phyloP scores from a whole-genome alignment of 2,329 filamentous ascomycete species.

The Thielaviopsis ethacetica region DNA sequence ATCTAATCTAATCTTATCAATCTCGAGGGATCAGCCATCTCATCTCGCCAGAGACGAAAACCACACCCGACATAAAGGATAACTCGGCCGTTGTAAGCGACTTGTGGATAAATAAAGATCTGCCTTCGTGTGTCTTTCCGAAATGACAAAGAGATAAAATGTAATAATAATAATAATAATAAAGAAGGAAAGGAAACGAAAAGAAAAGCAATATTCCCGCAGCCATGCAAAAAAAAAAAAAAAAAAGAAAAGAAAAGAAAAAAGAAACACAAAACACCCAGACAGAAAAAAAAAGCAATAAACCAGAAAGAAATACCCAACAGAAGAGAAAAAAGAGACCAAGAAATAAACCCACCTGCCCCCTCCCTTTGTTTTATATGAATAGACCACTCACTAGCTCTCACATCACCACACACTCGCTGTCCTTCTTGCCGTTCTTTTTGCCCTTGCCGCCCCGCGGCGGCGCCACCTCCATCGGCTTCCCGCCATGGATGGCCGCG shows the following conservation, averaged over 20 bases:
- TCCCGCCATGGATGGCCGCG: constrained; percentile 52
- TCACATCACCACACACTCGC: constrained; percentile 42
- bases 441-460: constrained; percentile 34
- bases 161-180: neutral
- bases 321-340: neutral
- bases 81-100: too few relatives aligned
- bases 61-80: too few relatives aligned
- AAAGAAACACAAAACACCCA: neutral
- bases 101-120: too few relatives aligned
- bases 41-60: neutral
- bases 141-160: too few relatives aligned
- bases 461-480: constrained; percentile 36
- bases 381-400: neutral
- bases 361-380: neutral
- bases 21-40: neutral
- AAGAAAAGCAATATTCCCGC: neutral
- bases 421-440: constrained; percentile 20
- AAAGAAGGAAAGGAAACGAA: neutral
- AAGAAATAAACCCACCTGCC: neutral
- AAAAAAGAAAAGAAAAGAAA: neutral
- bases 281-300: neutral
- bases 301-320: neutral
- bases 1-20: neutral
- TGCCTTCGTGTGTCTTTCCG: too few relatives aligned
- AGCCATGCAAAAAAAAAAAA: neutral